phyloP scores from a whole-genome alignment of 2,329 filamentous ascomycete species.

The Zasmidium citrigriseum region DNA sequence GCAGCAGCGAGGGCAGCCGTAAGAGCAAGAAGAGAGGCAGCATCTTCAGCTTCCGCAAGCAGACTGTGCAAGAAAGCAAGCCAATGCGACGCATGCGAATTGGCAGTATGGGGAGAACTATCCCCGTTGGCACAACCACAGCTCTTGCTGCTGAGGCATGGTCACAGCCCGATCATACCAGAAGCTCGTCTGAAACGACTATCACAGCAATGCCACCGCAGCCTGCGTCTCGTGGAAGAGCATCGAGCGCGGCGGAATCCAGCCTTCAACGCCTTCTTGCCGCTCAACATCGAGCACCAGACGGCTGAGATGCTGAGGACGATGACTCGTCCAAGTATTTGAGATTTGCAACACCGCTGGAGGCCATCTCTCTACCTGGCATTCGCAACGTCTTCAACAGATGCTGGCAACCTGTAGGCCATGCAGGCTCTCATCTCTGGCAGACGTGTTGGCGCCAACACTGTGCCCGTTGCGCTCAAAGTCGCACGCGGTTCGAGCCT shows the following conservation, averaged over 20 bases:
- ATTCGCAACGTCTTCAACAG: too few relatives aligned
- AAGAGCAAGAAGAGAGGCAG: constrained; percentile 26
- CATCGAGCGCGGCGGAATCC: constrained; percentile 17
- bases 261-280: constrained; percentile 23
- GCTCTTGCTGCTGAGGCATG: constrained; percentile 24
- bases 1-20: constrained; percentile 39
- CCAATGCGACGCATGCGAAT: constrained; percentile 26
- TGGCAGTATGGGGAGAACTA: constrained; percentile 30
- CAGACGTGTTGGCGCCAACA: too few relatives aligned
- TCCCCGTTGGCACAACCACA: constrained; percentile 30
- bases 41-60: constrained; percentile 28
- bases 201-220: constrained; percentile 3
- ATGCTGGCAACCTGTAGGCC: too few relatives aligned
- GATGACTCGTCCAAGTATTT: too few relatives aligned
- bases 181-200: constrained; percentile 17
- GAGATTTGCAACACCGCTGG: too few relatives aligned
- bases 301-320: constrained; percentile 3
- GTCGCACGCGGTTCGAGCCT: too few relatives aligned
- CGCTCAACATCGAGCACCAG: not conserved
- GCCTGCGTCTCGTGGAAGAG: constrained; percentile 1
- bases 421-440: too few relatives aligned
- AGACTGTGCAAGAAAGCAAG: constrained; percentile 16
- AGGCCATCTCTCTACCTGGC: too few relatives aligned
- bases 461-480: too few relatives aligned
- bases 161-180: constrained; percentile 11